These are phyloP conservation scores for Globomyces pollinis-pini DNA, from an alignment of 192 early-diverging fungal genomes.

Conservation along the genomic window DNA sequence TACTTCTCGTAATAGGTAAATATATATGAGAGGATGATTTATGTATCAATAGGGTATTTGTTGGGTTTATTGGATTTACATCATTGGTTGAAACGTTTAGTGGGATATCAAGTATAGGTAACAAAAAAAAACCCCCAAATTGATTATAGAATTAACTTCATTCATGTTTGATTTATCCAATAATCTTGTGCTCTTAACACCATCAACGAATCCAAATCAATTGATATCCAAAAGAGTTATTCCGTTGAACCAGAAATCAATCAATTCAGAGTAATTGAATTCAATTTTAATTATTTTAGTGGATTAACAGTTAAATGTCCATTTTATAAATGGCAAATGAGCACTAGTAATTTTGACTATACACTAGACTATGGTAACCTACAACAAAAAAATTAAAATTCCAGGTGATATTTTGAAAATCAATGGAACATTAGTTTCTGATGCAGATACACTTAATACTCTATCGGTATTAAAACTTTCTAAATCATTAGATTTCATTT, in stretches of 20 bases:
- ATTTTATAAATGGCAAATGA: neutral
- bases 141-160: neutral
- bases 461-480: too few species aligned
- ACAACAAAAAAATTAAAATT: neutral
- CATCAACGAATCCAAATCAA: neutral
- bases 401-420: neutral
- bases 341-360: neutral
- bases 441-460: neutral
- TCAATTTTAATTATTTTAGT: neutral
- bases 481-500: too few species aligned
- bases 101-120: neutral
- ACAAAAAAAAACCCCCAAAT: neutral
- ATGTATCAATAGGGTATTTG: slow-evolving; percentile 1
- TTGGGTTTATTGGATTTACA: neutral
- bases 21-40: too few species aligned
- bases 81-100: neutral
- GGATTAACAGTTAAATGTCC: neutral
- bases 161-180: neutral
- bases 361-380: neutral
- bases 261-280: neutral
- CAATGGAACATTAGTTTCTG: neutral
- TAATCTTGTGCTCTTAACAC: neutral
- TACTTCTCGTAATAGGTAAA: too few species aligned
- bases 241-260: neutral
- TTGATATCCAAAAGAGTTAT: neutral